Base-by-base conservation (phyloP, 2,329 filamentous ascomycete genomes). In the Phoma sp. region DNA sequence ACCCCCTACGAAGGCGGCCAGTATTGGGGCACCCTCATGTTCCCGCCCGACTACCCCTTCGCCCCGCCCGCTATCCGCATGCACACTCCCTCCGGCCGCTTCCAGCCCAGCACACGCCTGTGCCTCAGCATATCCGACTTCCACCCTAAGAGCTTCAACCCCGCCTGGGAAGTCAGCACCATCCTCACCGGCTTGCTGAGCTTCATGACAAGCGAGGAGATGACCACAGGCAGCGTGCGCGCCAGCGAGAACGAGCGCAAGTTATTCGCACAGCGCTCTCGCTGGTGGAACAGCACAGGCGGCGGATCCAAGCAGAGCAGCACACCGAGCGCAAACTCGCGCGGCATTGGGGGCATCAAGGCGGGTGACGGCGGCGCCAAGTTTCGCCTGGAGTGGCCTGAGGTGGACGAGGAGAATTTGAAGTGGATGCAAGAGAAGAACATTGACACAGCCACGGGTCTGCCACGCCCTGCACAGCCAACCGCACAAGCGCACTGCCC, bases 201-300 rank as follows among this genome's bases (percentile, higher is more conserved):
- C 35, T 99, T 99, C 78, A 99, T 99, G 95, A 98, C 94, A 2
- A 92, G 91, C 63, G 94, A 99, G 72, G 95, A 99, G 80, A 97
- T 98, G 90, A 99, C 95, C 0, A 98, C 95, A 0, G 95, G 95
- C 2, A 93, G 89, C 27, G 86, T 99, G 27, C 88, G 88, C 6
- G 91, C 88, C 17, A 89, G 86, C 0, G 85, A 91, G 44, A 81
- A 84, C 3, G 93, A 98, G 80, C 86, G 94, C 58, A 89, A 86
- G 74, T 84, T 88, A 67, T 86, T 92, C 44, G 92, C 95, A 0
- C 82, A 84, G 22, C 84, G 90, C 59, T 91, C 91, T 15, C 82
- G 91, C 50, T 99, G 95, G 95, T 98, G 93, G 93, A 99, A 99
- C 78, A 91, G 88, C 31, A 98, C 94, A 0, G 93, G 94, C 36